phyloP scores from a whole-genome alignment of 2,329 filamentous ascomycete species.

The Aplosporella prunicola region DNA sequence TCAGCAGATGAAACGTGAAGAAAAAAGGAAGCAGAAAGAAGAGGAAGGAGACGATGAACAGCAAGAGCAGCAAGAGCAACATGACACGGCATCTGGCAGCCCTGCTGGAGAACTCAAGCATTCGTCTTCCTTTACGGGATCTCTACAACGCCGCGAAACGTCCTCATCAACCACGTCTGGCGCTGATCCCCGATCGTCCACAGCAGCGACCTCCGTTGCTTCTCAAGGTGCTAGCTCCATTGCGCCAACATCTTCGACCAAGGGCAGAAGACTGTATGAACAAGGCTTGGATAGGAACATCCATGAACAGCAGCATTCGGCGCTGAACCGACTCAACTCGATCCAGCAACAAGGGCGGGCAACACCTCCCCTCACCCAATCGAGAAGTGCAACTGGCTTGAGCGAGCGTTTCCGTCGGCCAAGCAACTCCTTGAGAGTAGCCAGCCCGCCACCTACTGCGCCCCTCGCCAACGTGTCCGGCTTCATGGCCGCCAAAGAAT shows the following conservation, averaged over 20 bases:
- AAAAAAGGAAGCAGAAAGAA: conserved; percentile 46
- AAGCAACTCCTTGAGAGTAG: conserved; percentile 33
- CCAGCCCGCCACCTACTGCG: conserved; percentile 35
- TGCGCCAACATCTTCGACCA: conserved; percentile 37
- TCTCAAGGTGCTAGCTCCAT: conserved; percentile 49
- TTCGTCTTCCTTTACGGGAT: conserved; percentile 52
- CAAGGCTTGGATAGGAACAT: conserved; percentile 70
- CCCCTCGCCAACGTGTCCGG: conserved; percentile 10
- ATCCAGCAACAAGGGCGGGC: conserved; percentile 55
- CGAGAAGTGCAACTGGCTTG: conserved; percentile 37
- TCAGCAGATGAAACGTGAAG: conserved; percentile 54
- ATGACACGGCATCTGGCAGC: conserved; percentile 38
- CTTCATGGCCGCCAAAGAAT: conserved; percentile 16
- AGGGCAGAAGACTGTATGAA: conserved; percentile 71
- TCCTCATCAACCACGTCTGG: conserved; percentile 72
- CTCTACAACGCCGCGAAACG: conserved; percentile 70
- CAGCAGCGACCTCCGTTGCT: conserved; percentile 78
- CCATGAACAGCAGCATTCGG: conserved; percentile 69
- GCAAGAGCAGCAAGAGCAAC: conserved; percentile 28
- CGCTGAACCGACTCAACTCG: conserved; percentile 70
- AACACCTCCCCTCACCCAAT: conserved; percentile 39
- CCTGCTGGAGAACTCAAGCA: conserved; percentile 30
- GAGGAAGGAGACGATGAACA: conserved; percentile 35
- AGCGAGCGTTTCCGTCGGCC: conserved; percentile 36
- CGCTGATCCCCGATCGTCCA: conserved; percentile 63